These are phyloP conservation scores for Chernovozyma aurita DNA, from an alignment of 1,139 yeast species.

Conservation along the genomic window DNA sequence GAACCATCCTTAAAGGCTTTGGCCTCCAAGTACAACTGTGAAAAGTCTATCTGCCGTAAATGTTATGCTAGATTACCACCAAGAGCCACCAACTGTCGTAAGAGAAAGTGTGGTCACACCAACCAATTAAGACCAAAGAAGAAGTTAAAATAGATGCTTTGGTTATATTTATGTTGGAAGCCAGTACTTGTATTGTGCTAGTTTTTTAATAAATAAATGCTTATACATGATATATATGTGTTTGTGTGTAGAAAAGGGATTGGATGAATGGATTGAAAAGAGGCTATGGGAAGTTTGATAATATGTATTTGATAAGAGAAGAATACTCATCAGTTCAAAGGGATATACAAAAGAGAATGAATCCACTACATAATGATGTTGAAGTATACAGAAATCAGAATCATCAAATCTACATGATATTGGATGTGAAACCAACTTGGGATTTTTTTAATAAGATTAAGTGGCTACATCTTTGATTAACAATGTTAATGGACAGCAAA, in stretches of 20 bases:
- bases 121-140: slow-evolving; percentile 99
- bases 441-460: too few relatives aligned
- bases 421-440: too few relatives aligned
- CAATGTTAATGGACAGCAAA: too few relatives aligned
- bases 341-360: too few relatives aligned
- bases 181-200: slow-evolving; percentile 2
- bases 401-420: too few relatives aligned
- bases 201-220: slow-evolving; percentile 7
- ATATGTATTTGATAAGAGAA: too few relatives aligned
- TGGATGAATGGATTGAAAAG: not conserved
- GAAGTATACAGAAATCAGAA: too few relatives aligned
- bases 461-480: too few relatives aligned
- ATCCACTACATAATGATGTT: too few relatives aligned
- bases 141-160: slow-evolving; percentile 87
- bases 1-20: slow-evolving; percentile 99
- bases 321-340: too few relatives aligned
- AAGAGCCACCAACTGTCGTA: slow-evolving; percentile 99
- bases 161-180: slow-evolving; percentile 10
- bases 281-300: not conserved
- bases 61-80: slow-evolving; percentile 99
- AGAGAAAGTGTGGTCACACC: slow-evolving; percentile 99
- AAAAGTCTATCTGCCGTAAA: slow-evolving; percentile 97
- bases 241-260: not conserved
- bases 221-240: slow-evolving; percentile 5
- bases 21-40: slow-evolving; percentile 99